These are phyloP conservation scores for Candida albicans DNA, from an alignment of 1,139 yeast genomes.

Conservation along the genomic window DNA sequence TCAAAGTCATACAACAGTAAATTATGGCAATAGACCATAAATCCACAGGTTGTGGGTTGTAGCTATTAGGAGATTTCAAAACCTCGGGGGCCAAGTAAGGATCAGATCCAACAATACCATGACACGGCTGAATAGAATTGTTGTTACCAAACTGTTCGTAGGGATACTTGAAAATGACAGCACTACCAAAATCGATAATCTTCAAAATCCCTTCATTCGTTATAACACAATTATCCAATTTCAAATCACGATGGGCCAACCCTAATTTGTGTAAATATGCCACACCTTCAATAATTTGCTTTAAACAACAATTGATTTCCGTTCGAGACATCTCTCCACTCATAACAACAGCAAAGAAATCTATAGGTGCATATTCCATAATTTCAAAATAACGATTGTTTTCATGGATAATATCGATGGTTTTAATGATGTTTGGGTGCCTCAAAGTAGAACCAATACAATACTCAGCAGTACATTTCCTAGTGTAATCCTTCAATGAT, in stretches of 20 bases:
- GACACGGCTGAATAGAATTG: constrained; percentile 72
- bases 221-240: constrained; percentile 92
- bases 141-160: constrained; percentile 58
- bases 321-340: constrained; percentile 84
- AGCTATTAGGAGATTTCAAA: constrained; percentile 60
- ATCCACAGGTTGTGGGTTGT: constrained; percentile 92
- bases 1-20: constrained; percentile 91
- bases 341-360: constrained; percentile 97
- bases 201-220: constrained; percentile 84
- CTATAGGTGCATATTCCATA: constrained; percentile 97
- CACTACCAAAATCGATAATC: constrained; percentile 94
- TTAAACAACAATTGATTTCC: constrained; percentile 87
- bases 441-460: constrained; percentile 95
- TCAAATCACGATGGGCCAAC: constrained; percentile 91
- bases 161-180: constrained; percentile 91
- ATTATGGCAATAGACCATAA: constrained; percentile 95
- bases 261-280: constrained; percentile 84
- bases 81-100: constrained; percentile 98
- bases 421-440: constrained; percentile 91
- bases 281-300: constrained; percentile 84
- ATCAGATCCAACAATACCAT: constrained; percentile 96
- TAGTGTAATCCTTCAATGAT: constrained; percentile 83
- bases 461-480: constrained; percentile 95
- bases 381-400: constrained; percentile 86
- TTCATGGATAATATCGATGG: constrained; percentile 88